Percentiles rank a stretch among this genome's conserved stretches.
Conservation (phyloP, 306 rosid genomes). For the Datisca glomerata region DNA sequence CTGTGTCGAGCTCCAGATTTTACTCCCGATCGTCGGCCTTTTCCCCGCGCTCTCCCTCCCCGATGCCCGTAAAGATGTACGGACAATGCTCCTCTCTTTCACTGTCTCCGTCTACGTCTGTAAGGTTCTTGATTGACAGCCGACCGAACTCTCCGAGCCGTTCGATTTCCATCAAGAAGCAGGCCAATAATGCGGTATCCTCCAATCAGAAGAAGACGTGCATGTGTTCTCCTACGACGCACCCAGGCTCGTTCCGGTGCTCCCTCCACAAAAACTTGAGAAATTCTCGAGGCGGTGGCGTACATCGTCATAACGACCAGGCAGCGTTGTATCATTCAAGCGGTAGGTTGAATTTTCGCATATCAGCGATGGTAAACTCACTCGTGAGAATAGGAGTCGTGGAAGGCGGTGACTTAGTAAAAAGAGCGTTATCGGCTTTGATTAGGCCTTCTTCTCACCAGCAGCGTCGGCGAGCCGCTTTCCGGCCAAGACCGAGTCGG, state of each 20-base stretch:
- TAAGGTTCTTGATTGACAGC: constrained; percentile 57
- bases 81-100: constrained; percentile 6
- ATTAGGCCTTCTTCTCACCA: constrained; percentile 85
- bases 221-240: constrained; percentile 44
- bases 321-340: constrained; percentile 24
- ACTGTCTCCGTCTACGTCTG: constrained; percentile 31
- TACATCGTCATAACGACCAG: neutral
- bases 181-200: constrained; percentile 10
- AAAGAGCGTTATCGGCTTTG: constrained; percentile 61
- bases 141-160: constrained; percentile 72
- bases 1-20: constrained; percentile 53
- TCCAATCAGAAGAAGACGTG: constrained; percentile 16
- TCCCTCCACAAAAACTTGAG: constrained; percentile 43
- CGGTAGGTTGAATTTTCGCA: constrained; percentile 49
- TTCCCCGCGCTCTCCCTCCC: constrained; percentile 53
- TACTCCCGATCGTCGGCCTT: constrained; percentile 39
- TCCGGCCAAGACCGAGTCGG: constrained; percentile 57
- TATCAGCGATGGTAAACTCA: constrained; percentile 90
- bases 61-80: constrained; percentile 60
- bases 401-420: constrained; percentile 88
- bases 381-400: constrained; percentile 73
- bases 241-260: constrained; percentile 60
- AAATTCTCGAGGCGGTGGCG: constrained; percentile 7
- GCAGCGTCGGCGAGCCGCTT: constrained; percentile 50
- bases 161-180: constrained; percentile 31